These are phyloP conservation scores for Leptosphaerulina australis DNA, from an alignment of 2,329 filamentous ascomycete genomes.

Conservation along the genomic window DNA sequence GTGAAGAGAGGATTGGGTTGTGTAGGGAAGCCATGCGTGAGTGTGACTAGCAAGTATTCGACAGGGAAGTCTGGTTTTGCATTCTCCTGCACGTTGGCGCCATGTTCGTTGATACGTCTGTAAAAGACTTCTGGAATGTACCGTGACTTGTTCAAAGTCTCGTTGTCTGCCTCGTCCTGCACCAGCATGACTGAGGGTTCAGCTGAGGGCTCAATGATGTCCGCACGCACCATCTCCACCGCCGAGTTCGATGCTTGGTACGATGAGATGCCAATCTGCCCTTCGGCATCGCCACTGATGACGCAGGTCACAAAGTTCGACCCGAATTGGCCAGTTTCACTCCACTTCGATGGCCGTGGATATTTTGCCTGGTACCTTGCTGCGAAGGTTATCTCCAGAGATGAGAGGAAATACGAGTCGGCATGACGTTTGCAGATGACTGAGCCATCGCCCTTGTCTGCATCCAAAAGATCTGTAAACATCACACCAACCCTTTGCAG, in stretches of 20 bases:
- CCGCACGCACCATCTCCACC: slow-evolving; percentile 94
- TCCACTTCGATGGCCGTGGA: slow-evolving; percentile 94
- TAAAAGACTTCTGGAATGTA: slow-evolving; percentile 99
- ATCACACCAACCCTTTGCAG: slow-evolving; percentile 90
- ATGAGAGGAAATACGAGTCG: slow-evolving; percentile 93
- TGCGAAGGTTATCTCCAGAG: slow-evolving; percentile 88
- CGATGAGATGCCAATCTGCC: slow-evolving; percentile 84
- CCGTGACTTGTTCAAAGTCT: slow-evolving; percentile 70
- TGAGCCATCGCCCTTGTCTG: slow-evolving; percentile 78
- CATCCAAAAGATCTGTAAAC: slow-evolving; percentile 88
- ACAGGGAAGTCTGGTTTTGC: slow-evolving; percentile 96
- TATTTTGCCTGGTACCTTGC: slow-evolving; percentile 85
- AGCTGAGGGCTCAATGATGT: slow-evolving; percentile 93
- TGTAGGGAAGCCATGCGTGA: slow-evolving; percentile 95
- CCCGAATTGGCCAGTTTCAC: slow-evolving; percentile 89
- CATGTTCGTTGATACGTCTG: slow-evolving; percentile 93
- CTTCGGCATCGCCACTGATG: slow-evolving; percentile 87
- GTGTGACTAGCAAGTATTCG: slow-evolving; percentile 92
- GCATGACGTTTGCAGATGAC: slow-evolving; percentile 95
- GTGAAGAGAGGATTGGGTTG: slow-evolving; percentile 78
- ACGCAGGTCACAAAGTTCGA: slow-evolving; percentile 98
- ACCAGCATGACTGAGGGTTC: slow-evolving; percentile 95
- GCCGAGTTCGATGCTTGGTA: slow-evolving; percentile 96
- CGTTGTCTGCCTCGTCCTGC: slow-evolving; percentile 86
- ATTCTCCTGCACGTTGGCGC: slow-evolving; percentile 94